Base-by-base conservation (phyloP, 306 rosid genomes). In the Lupinus albus region DNA sequence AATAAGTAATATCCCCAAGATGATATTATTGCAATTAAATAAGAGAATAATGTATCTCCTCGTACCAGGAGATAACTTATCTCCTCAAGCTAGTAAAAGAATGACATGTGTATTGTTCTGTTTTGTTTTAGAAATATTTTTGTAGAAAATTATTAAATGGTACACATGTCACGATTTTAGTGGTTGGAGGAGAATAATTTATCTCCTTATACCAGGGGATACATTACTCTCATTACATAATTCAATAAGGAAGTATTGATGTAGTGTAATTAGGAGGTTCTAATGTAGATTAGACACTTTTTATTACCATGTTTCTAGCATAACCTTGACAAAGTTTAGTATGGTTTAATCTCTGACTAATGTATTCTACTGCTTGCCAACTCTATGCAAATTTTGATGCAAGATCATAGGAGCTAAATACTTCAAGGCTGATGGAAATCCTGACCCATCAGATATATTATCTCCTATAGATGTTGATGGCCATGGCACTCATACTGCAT, bases 401-500 rank as follows among this genome's bases (percentile, higher is more conserved):
- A 93, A 93, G 82, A 57, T 93, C 47, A 76, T 93, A 33, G 97
- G 99, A 60, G 99, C 99, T 36, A 82, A 39, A 48, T 86, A 90
- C 79, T 88, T 90, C 86, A 93, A 90, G 72, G 91, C 88, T 8
- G 99, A 93, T 60, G 82, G 81, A 25, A 49, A 0, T 49, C 48
- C 59, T n/a, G 92, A 80, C 41, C 83, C 87, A 18, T 48, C 18
- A 0, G 99, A 93, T 64, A 79, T 81, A 50, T 42, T 79, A 14
- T 90, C 99, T 3, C 96, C 99, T 0, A 8, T 93, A 70, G 99
- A 93, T 21, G 50, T 65, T 32, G 79, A 83, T 3, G 99, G 99
- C 21, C 99, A 93, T 13, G 99, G 99, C 7, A 88, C 92, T 49
- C 99, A 93, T 72, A 93, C 99, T 2, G 78, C 99, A 3, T 90